Evolutionary conservation across 1,139 yeast genomes (phyloP).

Genomic region (Dujonia santamariae): DNA sequence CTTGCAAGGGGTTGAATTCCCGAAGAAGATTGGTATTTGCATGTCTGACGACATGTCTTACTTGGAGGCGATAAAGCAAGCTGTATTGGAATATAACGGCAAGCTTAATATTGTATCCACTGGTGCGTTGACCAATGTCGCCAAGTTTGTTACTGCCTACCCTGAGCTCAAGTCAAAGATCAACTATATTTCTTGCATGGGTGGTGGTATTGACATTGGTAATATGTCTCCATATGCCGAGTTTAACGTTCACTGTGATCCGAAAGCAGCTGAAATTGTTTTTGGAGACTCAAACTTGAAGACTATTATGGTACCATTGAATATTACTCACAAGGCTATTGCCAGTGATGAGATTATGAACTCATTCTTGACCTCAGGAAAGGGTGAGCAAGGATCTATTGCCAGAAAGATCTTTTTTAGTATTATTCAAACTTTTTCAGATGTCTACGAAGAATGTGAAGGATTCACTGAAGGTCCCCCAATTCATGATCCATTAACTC

Average conservation of each 20-base stretch:
- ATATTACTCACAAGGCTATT: constrained; percentile 67
- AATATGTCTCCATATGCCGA: constrained; percentile 61
- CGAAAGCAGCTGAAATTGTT: constrained; percentile 64
- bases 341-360: constrained; percentile 49
- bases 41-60: constrained; percentile 39
- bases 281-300: constrained; percentile 45
- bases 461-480: constrained; percentile 65
- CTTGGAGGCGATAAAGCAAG: constrained; percentile 55
- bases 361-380: constrained; percentile 19
- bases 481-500: constrained; percentile 78
- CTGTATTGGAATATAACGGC: constrained; percentile 40
- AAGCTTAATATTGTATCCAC: constrained; percentile 61
- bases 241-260: constrained; percentile 75
- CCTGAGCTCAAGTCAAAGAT: constrained; percentile 52
- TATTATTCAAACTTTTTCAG: constrained; percentile 54
- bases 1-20: constrained; percentile 64
- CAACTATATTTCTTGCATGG: constrained; percentile 64
- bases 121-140: constrained; percentile 72
- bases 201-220: constrained; percentile 59
- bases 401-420: constrained; percentile 55
- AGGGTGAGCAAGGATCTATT: constrained; percentile 21
- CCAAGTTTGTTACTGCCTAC: constrained; percentile 45
- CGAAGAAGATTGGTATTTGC: constrained; percentile 43
- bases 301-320: constrained; percentile 59
- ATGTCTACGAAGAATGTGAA: constrained; percentile 35